A percentile compares a stretch with the other conserved stretches of the same genome.
Conservation (phyloP, 176 grass and related monocot species). For the Avena eriantha region DNA sequence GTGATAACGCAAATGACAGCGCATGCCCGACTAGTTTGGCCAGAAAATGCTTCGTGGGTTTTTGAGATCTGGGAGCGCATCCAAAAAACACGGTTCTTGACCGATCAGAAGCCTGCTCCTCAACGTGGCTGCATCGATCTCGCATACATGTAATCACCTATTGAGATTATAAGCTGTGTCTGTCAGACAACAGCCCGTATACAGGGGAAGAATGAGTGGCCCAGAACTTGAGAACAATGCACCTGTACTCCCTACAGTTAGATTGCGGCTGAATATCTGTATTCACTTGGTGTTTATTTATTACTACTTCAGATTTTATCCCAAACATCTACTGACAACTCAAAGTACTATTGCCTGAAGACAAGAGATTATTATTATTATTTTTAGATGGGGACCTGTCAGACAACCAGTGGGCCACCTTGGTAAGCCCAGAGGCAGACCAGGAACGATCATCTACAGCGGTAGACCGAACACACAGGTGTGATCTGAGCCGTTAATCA, state of each 20-base stretch:
- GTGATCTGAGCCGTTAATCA: no score
- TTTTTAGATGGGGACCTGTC: no score
- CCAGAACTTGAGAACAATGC: constrained; percentile 9
- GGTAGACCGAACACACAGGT: no score
- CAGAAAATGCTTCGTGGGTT: background rate
- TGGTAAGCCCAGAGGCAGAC: no score
- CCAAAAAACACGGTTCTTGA: constrained; percentile 35
- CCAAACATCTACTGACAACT: background rate
- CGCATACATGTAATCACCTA: background rate
- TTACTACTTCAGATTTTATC: background rate
- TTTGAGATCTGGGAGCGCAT: constrained; percentile 32
- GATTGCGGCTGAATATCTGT: constrained; percentile 7
- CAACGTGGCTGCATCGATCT: constrained; percentile 51
- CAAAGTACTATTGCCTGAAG: background rate
- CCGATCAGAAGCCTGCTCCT: constrained; percentile 24
- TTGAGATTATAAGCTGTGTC: constrained; percentile 43
- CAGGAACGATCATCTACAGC: no score
- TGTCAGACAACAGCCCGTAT: constrained; percentile 37
- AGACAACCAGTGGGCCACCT: no score
- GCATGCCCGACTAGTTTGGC: background rate
- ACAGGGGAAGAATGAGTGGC: constrained; percentile 32
- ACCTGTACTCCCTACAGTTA: constrained; percentile 27
- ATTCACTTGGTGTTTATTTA: constrained; percentile 10
- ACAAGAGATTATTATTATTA: background rate
- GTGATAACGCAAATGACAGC: background rate